A percentile compares a stretch with the other conserved stretches of the same genome.
phyloP scores from a whole-genome alignment of 352 stramenopile genomes.

The Sclerospora graminicola region DNA sequence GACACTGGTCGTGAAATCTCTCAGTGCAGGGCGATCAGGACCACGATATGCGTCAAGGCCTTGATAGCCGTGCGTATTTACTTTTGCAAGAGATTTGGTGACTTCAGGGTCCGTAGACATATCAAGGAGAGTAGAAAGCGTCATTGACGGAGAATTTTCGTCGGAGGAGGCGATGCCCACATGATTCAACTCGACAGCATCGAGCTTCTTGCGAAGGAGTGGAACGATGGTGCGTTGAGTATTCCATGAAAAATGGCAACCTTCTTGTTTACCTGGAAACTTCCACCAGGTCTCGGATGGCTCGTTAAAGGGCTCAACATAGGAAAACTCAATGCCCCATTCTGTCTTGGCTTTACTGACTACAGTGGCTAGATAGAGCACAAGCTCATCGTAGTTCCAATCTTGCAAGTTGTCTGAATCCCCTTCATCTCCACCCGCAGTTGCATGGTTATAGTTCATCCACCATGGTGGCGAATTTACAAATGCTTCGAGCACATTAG shows the following conservation, averaged over 20 bases:
- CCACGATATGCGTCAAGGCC: conserved; percentile 33
- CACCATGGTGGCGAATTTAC: conserved; percentile 56
- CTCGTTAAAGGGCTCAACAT: conserved; percentile 54
- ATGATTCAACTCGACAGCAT: conserved; percentile 16
- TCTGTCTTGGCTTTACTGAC: conserved; percentile 30
- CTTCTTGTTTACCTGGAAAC: conserved; percentile 23
- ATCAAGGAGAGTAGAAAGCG: conserved; percentile 23
- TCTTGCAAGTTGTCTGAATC: conserved; percentile 36
- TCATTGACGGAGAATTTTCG: conserved; percentile 35
- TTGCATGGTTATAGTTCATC: conserved; percentile 48
- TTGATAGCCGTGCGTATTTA: conserved; percentile 52
- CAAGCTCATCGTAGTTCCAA: conserved; percentile 40
- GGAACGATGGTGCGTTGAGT: conserved; percentile 34
- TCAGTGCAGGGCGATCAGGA: conserved; percentile 23
- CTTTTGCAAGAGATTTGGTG: conserved; percentile 28
- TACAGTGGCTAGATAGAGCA: conserved; percentile 33
- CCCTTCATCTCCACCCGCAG: conserved; percentile 28
- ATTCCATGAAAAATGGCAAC: conserved; percentile 36
- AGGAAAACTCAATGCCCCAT: conserved; percentile 40
- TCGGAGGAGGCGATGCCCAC: conserved; percentile 34
- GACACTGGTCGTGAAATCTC: conserved; percentile 14
- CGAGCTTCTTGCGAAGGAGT: conserved; percentile 27
- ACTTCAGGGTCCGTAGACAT: conserved; percentile 16
- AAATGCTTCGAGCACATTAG: conserved; percentile 37
- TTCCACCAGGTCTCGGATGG: conserved; percentile 21